Percentiles rank a stretch among this genome's conserved stretches.
These are phyloP conservation scores for Onygenales sp. DNA, from an alignment of 2,329 filamentous ascomycete genomes.

Conservation along the genomic window DNA sequence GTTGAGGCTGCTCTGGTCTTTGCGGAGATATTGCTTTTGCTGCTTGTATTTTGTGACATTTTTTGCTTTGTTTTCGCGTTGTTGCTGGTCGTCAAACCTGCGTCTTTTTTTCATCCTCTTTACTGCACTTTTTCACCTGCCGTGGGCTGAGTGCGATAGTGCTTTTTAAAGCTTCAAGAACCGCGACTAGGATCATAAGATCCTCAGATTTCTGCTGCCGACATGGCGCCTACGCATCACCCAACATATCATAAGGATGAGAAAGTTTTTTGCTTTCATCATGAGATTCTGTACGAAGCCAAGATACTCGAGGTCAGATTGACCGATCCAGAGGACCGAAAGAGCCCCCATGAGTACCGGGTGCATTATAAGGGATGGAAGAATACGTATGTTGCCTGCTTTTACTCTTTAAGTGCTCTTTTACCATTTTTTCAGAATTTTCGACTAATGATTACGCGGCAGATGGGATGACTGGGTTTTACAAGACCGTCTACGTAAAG, in stretches of 20 bases:
- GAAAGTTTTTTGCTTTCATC: slow-evolving; percentile 92
- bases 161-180: background rate
- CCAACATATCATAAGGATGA: slow-evolving; percentile 64
- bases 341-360: slow-evolving; percentile 72
- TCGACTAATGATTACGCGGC: slow-evolving; percentile 4
- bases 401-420: slow-evolving; percentile 1
- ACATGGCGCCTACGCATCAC: slow-evolving; percentile 50
- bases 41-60: background rate
- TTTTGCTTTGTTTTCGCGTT: background rate
- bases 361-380: slow-evolving; percentile 99
- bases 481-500: slow-evolving; percentile 85
- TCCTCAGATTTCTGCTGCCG: background rate
- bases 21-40: background rate
- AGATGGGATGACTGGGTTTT: slow-evolving; percentile 98
- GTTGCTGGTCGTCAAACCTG: background rate
- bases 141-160: background rate
- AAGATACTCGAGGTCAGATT: slow-evolving; percentile 75
- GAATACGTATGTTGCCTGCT: slow-evolving; percentile 55
- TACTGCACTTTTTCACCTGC: background rate
- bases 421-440: background rate
- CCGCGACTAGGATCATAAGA: background rate
- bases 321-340: slow-evolving; percentile 55
- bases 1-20: background rate
- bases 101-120: background rate
- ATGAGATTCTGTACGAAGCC: slow-evolving; percentile 93